These are phyloP conservation scores for Helianthus tuberosus DNA, from an alignment of 129 eudicot genomes.

Conservation along the genomic window DNA sequence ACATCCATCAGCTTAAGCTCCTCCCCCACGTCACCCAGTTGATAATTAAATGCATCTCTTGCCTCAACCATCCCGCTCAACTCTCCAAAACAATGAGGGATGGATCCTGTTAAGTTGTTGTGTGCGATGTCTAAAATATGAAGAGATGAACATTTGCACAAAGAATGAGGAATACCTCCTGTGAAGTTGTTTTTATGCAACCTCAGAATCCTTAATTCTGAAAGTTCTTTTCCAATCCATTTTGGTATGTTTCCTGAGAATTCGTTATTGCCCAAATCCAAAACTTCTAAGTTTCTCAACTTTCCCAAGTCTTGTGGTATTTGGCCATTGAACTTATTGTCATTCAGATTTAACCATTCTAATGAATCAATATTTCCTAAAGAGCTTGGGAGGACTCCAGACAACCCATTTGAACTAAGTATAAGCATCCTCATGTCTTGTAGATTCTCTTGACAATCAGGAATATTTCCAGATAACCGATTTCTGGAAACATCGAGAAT, in stretches of 20 bases:
- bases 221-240: neutral
- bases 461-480: neutral
- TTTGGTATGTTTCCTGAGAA: neutral
- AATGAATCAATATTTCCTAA: neutral
- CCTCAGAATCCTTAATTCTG: neutral
- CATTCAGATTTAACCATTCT: neutral
- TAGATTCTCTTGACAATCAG: neutral
- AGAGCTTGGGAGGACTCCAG: conserved; percentile 5
- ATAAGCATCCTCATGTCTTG: neutral
- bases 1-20: neutral
- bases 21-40: neutral
- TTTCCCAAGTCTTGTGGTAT: neutral
- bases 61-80: neutral
- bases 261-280: neutral
- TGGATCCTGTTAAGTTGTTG: neutral
- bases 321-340: neutral
- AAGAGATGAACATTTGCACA: neutral
- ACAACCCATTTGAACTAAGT: neutral
- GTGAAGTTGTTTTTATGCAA: neutral
- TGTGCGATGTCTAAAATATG: neutral
- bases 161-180: neutral
- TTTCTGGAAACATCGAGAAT: neutral
- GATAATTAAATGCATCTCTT: neutral
- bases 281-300: neutral
- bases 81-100: neutral